Base-by-base conservation (phyloP, 2,329 filamentous ascomycete species). In the Huntiella savannae region DNA sequence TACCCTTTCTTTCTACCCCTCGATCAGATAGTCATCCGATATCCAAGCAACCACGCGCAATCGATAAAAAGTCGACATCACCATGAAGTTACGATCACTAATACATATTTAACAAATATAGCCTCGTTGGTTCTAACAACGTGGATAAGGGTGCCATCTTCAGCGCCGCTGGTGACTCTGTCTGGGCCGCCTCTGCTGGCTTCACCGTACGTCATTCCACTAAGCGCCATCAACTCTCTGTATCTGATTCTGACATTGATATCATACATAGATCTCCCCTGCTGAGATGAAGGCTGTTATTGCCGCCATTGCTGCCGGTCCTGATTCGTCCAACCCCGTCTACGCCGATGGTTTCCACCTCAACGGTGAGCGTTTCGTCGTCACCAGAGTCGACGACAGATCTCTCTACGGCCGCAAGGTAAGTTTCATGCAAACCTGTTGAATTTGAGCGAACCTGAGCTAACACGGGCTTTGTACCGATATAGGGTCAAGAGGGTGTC, bases 341-440 rank as follows among this genome's bases (percentile, higher is more conserved):
- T 79, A 79, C 55, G 64, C 68, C 45, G 77, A 79, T 16, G 88
- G 88, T 53, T 61, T 95, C 58, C 73, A 83, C 64, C 63, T 95
- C 55, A 77, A 64, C 42, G 82, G 81, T 53, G 75, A 79, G 59
- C 82, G 83, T 63, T 95, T 79, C 62, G 73, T 95, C 60, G 69
- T 79, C 58, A 71, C 83, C 60, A 77, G 74, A 59, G 75, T 79
- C 45, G 82, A 87, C 51, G 85, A 82, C 32, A 71, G 80, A 60
- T 80, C 76, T 65, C 64, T 93, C 56, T 93, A 93, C 63, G 83
- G 77, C 53, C 85, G 87, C 73, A 78, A 85, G 75, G 86, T 92
- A 68, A 51, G 68, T 33, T n/a, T 15, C 32, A 38, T 32, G 3
- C 35, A 41, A 7, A 10, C n/a, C 35, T 39, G 42, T 19, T 39